Conservation (phyloP, 129 eudicot species). For the Chrysanthemum seticuspe region DNA sequence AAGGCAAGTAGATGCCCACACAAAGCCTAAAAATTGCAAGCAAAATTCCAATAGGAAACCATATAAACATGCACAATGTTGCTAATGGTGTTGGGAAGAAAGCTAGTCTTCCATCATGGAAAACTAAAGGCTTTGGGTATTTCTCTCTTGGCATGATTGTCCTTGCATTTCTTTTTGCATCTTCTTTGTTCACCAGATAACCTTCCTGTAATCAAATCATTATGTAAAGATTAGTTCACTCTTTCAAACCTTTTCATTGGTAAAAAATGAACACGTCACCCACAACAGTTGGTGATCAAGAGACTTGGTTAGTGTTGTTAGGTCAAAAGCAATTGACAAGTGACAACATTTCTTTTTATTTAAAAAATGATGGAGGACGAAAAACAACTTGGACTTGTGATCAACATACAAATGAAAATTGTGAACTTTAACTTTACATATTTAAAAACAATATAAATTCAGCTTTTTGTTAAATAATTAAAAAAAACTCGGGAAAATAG, state of each 20-base stretch:
- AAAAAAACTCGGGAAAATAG: background rate
- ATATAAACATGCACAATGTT: slow-evolving; percentile 70
- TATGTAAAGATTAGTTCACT: background rate
- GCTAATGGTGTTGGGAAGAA: slow-evolving; percentile 80
- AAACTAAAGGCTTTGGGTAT: slow-evolving; percentile 82
- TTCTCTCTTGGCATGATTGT: slow-evolving; percentile 59
- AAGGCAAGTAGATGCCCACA: slow-evolving; percentile 61
- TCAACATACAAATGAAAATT: background rate
- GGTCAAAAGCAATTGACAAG: too few relatives aligned
- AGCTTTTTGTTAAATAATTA: background rate
- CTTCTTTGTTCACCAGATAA: slow-evolving; percentile 65
- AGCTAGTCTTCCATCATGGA: slow-evolving; percentile 93
- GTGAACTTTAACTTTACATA: slow-evolving; percentile 1
- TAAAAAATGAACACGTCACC: background rate
- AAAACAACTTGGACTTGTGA: background rate
- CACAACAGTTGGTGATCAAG: background rate
- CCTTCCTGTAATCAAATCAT: slow-evolving; percentile 61
- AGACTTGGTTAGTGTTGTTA: too few relatives aligned
- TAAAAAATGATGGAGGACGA: background rate
- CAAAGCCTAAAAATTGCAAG: slow-evolving; percentile 54
- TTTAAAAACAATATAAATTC: background rate
- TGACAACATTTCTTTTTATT: background rate
- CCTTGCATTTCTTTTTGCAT: slow-evolving; percentile 37
- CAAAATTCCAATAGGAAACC: slow-evolving; percentile 74
- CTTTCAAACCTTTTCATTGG: background rate